Evolutionary conservation across 2,329 filamentous ascomycete genomes (phyloP), one percentile per base, ranked within the genome.

Genomic region (Septoria linicola): DNA sequence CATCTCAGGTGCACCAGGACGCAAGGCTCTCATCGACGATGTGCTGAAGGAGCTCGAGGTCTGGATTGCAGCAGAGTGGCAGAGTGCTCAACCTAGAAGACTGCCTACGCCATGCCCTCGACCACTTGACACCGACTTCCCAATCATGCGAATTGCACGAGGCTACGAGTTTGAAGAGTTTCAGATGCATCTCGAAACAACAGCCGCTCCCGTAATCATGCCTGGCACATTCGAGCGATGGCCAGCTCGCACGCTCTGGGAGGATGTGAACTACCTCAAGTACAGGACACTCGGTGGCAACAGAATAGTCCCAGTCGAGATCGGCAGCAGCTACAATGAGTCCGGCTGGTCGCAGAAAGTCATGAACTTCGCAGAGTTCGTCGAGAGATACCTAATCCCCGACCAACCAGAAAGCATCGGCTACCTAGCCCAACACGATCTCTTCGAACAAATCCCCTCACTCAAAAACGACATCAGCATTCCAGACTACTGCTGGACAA

Each of bases 351-450:
- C 84, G 0, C 92, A 97, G 69, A 80, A 83, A 48, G 82, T 97
- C 20, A 80, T 95, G 41, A 75, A 81, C 0, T 95, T 97, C 62
- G 71, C 73, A 4, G 74, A 84, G 1, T 95, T 96, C 59, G 72
- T 96, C 41, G 60, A 74, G 4, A 68, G 68, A 1, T 84, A 88
- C 64, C 78, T 95, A 53, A 56, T 78, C 20, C 34, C 63, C 3
- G 45, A 45, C 6, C 35, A 51, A 2, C 61, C 63, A 6, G 23
- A 48, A 2, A 48, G 56, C 1, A 82, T 78, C 8, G 89, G 85
- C 10, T 99, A 99, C 68, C 81, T 99, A 37, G 93, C 93, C 7
- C 93, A 99, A 66, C 89, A 97, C 71, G 83, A 92, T 60, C 80
- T 99, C 30, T 85, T 97, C 62, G 71, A 78, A 0, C 93, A 97